These are phyloP conservation scores for Apiotrichum gracile DNA, from an alignment of 1,284 basidiomycete species.

Conservation along the genomic window DNA sequence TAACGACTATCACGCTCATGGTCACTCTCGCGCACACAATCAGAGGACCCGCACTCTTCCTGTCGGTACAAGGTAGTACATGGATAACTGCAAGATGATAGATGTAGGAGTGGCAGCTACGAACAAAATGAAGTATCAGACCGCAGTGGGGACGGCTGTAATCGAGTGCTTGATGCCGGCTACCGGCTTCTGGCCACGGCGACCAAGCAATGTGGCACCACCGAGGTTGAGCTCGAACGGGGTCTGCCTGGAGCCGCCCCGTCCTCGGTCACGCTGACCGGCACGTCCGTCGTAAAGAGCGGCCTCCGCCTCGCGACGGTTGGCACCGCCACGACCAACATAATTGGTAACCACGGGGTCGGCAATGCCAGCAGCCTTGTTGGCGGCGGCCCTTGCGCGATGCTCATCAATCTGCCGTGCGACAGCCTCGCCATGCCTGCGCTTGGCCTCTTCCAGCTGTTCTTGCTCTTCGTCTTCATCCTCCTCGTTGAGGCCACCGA, in stretches of 20 bases:
- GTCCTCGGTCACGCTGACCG: constrained; percentile 60
- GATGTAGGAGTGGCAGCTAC: not conserved
- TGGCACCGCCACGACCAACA: constrained; percentile 46
- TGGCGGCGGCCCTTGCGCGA: constrained; percentile 41
- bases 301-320: constrained; percentile 50
- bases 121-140: not conserved
- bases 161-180: not conserved
- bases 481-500: constrained; percentile 86
- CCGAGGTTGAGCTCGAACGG: constrained; percentile 76
- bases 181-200: constrained; percentile 39
- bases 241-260: constrained; percentile 22
- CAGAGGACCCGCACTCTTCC: too few species aligned
- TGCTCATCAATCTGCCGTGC: constrained; percentile 47
- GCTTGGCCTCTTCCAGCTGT: constrained; percentile 51
- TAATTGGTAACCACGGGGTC: constrained; percentile 48
- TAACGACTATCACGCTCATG: too few species aligned
- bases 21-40: too few species aligned
- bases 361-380: constrained; percentile 47
- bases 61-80: too few species aligned
- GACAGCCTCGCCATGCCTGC: constrained; percentile 51
- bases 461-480: constrained; percentile 65
- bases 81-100: not conserved
- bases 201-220: constrained; percentile 72
- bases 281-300: constrained; percentile 63
- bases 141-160: not conserved